These are phyloP conservation scores for Pythium coloratum DNA, from an alignment of 352 stramenopile species.

Conservation along the genomic window DNA sequence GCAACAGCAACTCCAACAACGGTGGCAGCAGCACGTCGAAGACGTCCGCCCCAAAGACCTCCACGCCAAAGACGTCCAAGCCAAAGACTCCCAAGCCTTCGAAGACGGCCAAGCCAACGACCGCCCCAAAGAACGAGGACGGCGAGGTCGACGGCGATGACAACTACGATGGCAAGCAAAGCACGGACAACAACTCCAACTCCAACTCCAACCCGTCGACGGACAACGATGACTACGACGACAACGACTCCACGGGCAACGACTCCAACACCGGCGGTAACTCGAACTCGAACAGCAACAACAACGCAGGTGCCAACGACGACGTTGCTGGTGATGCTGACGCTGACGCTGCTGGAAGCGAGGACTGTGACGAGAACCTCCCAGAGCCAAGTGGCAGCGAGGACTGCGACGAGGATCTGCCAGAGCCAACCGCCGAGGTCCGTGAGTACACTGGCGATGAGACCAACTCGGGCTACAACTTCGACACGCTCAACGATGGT, in stretches of 20 bases:
- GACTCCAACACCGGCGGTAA: background rate
- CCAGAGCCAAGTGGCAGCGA: constrained; percentile 5
- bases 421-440: constrained; percentile 3
- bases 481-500: constrained; percentile 1
- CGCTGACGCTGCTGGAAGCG: background rate
- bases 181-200: background rate
- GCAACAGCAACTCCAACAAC: background rate
- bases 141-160: background rate
- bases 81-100: too few relatives aligned
- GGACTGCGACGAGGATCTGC: constrained; percentile 22
- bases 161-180: background rate
- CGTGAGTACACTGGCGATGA: background rate
- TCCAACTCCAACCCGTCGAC: background rate
- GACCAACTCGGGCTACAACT: constrained; percentile 2
- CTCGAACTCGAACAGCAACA: background rate
- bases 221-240: background rate
- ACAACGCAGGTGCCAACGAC: constrained; percentile 13
- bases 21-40: background rate
- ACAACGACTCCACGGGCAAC: background rate
- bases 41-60: too few relatives aligned
- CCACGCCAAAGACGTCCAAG: too few relatives aligned
- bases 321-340: constrained; percentile 2
- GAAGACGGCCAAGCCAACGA: too few relatives aligned
- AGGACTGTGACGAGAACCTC: constrained; percentile 1
- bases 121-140: background rate